Conservation (phyloP, 2,329 filamentous ascomycete species). For the Aspergillus sp. region DNA sequence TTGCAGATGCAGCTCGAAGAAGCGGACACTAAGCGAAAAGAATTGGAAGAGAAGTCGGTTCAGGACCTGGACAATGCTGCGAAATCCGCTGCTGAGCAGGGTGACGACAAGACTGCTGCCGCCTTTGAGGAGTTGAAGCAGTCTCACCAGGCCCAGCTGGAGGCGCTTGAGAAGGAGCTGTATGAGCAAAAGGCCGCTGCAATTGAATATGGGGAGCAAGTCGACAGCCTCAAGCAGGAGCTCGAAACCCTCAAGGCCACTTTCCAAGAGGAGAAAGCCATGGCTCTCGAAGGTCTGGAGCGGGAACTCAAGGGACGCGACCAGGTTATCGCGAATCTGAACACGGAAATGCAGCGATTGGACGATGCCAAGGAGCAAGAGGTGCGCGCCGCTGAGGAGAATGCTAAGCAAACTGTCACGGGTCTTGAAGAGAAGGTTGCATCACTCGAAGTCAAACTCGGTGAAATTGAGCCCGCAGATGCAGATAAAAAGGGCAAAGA, state of each 20-base stretch:
- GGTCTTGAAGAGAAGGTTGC: conserved; percentile 30
- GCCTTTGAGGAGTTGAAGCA: conserved; percentile 33
- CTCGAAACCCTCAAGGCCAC: conserved; percentile 24
- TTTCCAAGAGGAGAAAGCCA: conserved; percentile 26
- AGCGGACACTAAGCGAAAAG: conserved; percentile 29
- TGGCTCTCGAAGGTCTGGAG: conserved; percentile 23
- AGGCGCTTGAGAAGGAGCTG: conserved; percentile 29
- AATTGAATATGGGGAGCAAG: conserved; percentile 21
- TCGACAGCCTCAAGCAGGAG: conserved; percentile 24
- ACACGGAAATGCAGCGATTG: conserved; percentile 32
- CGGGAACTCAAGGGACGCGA: conserved; percentile 30
- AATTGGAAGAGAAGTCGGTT: conserved; percentile 30
- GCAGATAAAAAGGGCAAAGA: conserved; percentile 19
- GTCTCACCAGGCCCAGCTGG: conserved; percentile 29
- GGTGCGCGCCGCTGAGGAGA: conserved; percentile 27
- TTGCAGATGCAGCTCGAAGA: conserved; percentile 30
- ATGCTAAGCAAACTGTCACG: conserved; percentile 20
- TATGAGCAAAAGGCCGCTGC: conserved; percentile 27
- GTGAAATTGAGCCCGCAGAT: conserved; percentile 23
- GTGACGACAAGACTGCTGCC: conserved; percentile 28
- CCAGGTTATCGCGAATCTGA: conserved; percentile 33
- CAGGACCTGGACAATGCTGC: conserved; percentile 35
- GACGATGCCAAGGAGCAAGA: conserved; percentile 31
- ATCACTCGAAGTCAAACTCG: conserved; percentile 29
- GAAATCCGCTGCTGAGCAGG: conserved; percentile 27